phyloP scores from a whole-genome alignment of 2,329 filamentous ascomycete species.

The Talaromyces pinophilus region DNA sequence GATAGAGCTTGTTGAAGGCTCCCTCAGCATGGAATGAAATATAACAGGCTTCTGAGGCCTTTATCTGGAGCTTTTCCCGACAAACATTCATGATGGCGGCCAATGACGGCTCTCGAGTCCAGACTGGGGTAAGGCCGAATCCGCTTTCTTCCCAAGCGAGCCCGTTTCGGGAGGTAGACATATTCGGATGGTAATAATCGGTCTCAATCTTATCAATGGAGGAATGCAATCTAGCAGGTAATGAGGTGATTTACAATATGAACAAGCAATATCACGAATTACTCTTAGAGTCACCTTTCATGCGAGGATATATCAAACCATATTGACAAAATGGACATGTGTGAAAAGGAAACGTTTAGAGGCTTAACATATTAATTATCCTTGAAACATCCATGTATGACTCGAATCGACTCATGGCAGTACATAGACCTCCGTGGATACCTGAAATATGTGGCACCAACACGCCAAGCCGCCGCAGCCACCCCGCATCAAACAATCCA shows the following conservation, averaged over 20 bases:
- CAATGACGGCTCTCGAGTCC: conserved; percentile 1
- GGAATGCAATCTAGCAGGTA: neutral
- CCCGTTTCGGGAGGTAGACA: neutral
- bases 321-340: neutral
- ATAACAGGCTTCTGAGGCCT: neutral
- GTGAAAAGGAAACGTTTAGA: neutral
- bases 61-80: neutral
- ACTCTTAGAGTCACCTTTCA: neutral
- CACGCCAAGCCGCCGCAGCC: neutral
- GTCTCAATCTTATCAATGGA: neutral
- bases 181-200: neutral
- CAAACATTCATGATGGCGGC: neutral
- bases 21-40: neutral
- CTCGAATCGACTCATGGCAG: neutral
- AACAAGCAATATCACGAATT: neutral
- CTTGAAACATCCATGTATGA: neutral
- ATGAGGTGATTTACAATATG: neutral
- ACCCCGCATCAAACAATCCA: conserved; percentile 12
- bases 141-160: neutral
- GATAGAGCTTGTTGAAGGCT: conserved; percentile 18
- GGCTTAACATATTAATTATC: neutral
- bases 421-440: neutral
- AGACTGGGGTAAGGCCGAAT: neutral
- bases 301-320: neutral
- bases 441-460: neutral